A percentile compares a stretch with the other conserved stretches of the same genome.
Conservation (phyloP, 2,329 filamentous ascomycete genomes). For the Coniochaeta sp. region DNA sequence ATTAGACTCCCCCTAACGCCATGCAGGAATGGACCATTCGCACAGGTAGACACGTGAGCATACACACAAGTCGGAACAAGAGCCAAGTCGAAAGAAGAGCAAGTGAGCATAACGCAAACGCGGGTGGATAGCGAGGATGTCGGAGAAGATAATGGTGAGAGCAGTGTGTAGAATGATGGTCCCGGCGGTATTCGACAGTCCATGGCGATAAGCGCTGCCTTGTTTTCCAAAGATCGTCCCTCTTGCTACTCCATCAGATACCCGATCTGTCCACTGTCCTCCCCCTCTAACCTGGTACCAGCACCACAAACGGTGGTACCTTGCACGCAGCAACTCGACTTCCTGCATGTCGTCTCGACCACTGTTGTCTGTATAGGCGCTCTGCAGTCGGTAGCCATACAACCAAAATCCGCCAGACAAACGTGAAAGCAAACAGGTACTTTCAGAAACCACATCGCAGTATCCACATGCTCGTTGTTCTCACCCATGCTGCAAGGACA, state of each 20-base stretch:
- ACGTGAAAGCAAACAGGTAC: not conserved
- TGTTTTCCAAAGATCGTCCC: not conserved
- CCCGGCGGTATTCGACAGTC: not conserved
- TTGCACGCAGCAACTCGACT: not conserved
- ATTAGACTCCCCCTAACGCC: not conserved
- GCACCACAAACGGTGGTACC: no score
- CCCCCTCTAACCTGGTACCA: not conserved
- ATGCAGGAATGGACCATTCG: not conserved
- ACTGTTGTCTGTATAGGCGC: not conserved
- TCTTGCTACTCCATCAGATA: not conserved
- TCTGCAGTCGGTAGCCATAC: not conserved
- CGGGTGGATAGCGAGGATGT: not conserved
- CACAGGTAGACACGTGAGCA: not conserved
- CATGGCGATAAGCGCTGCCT: not conserved
- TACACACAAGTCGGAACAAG: not conserved
- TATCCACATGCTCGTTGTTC: not conserved
- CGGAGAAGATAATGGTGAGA: not conserved
- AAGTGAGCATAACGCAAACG: not conserved
- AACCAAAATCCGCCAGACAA: not conserved
- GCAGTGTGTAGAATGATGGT: not conserved
- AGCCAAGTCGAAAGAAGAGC: not conserved
- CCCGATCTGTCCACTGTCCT: not conserved
- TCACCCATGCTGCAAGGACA: not conserved
- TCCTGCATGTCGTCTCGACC: not conserved
- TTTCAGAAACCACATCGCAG: not conserved